Conservation (phyloP, 2,329 filamentous ascomycete genomes). For the Ophiosphaerella korrae region DNA sequence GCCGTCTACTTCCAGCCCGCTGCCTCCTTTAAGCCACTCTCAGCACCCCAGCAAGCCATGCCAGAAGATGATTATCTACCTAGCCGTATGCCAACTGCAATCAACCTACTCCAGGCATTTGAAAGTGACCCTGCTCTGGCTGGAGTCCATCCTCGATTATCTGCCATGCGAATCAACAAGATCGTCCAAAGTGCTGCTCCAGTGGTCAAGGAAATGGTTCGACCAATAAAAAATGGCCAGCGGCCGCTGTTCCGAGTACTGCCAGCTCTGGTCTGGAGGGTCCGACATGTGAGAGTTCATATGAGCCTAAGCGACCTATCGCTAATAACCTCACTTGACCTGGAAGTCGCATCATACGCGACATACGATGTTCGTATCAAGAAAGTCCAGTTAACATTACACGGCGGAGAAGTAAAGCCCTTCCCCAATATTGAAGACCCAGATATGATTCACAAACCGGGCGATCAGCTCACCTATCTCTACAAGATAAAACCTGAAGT, state of each 20-base stretch:
- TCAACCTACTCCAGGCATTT: conserved; percentile 80
- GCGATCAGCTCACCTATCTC: conserved; percentile 76
- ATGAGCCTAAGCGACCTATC: conserved; percentile 57
- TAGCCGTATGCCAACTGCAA: conserved; percentile 69
- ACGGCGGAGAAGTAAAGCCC: conserved; percentile 64
- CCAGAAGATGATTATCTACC: conserved; percentile 68
- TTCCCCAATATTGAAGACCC: conserved; percentile 52
- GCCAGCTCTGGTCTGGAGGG: conserved; percentile 72
- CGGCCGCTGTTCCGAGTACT: conserved; percentile 67
- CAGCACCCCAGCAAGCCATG: conserved; percentile 50
- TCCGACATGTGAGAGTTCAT: conserved; percentile 72
- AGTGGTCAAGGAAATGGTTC: conserved; percentile 62
- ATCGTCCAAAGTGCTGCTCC: conserved; percentile 72
- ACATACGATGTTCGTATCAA: conserved; percentile 69
- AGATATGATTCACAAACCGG: conserved; percentile 67
- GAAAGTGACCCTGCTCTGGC: conserved; percentile 66
- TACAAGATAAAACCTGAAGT: conserved; percentile 63
- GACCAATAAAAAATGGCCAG: conserved; percentile 68
- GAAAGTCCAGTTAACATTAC: conserved; percentile 62
- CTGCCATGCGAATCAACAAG: conserved; percentile 74
- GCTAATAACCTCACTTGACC: conserved; percentile 72
- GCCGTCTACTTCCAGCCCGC: conserved; percentile 66
- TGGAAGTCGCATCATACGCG: conserved; percentile 74
- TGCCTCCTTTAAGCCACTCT: conserved; percentile 61
- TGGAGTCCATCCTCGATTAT: conserved; percentile 69